phyloP scores from a whole-genome alignment of 805 yeast species.

The Kregervanrija delftensis region DNA sequence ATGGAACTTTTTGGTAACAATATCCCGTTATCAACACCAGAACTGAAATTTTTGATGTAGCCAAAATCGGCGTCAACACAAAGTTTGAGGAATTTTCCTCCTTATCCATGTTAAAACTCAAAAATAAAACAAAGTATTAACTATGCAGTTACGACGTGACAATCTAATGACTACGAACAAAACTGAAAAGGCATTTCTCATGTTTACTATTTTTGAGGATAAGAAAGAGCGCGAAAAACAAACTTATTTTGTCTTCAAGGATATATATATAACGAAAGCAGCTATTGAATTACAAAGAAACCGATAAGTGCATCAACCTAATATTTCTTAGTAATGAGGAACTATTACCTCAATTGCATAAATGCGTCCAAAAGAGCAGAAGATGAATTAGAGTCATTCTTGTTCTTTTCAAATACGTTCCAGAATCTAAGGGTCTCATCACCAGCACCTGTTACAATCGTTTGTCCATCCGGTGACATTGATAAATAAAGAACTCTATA shows the following conservation, averaged over 20 bases:
- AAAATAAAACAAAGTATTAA: not conserved
- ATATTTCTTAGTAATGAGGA: not conserved
- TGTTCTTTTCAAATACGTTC: constrained; percentile 84
- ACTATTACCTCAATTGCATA: constrained; percentile 53
- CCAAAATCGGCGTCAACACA: constrained; percentile 33
- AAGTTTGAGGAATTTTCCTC: constrained; percentile 6
- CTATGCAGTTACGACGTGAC: not conserved
- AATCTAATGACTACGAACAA: not conserved
- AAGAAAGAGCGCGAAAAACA: not conserved
- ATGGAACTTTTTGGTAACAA: constrained; percentile 35
- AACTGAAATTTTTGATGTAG: constrained; percentile 50
- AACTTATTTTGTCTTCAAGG: not conserved
- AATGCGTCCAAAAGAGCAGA: constrained; percentile 68
- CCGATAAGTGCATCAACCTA: not conserved
- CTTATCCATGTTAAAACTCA: not conserved
- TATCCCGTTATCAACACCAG: constrained; percentile 42
- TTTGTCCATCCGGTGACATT: constrained; percentile 91
- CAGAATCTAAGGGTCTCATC: constrained; percentile 95
- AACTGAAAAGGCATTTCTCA: constrained; percentile 4
- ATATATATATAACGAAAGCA: not conserved
- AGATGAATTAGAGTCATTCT: constrained; percentile 48
- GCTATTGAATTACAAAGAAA: not conserved
- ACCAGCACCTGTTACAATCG: constrained; percentile 97
- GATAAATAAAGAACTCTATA: constrained; percentile 85
- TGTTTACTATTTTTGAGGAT: not conserved